Base-by-base conservation (phyloP, 139 green algal genomes). In the Zygnema cylindricum region DNA sequence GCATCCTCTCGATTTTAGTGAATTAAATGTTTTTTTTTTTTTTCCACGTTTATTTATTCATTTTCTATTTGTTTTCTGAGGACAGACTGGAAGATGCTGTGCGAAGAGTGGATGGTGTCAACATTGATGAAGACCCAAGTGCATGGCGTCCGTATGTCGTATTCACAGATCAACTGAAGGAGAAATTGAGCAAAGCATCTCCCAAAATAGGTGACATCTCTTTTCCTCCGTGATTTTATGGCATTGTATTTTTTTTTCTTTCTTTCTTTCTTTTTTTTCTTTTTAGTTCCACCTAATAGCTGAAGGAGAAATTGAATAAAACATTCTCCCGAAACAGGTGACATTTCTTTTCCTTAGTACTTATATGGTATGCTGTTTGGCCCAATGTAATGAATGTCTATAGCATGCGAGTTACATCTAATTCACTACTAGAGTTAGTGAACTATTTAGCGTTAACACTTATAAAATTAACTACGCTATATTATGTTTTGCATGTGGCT, bases 81-180 rank as follows among this genome's bases (percentile, higher is more conserved):
- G 11, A 40, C 81, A 86, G 81, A 35, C 55, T 89, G 73, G 84
- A 42, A 39, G n/a, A 85, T 36, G 84, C 32, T 22, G 30, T 76
- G 73, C 84, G 23, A n/a, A 88, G 63, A 39, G 84, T 54, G 75
- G 84, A 43, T 23, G 23, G 16, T 76, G 22, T 89, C 23, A 39
- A 89, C n/a, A 89, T 35, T 35, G 42, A 89, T 2, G 84, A 89
- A 55, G 21, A 89, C 23, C 84, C 84, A 32, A 42, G 73, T 42
- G 73, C 84, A 30, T 89, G 84, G 84, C 71, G 84, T 2, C 84
- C 84, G 1, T 89, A 69, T 76, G 38, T 36, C 7, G 85, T 41
- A 38, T 89, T 89, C 84, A 2, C 3, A 11, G 40, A 57, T 35
- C 7, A 76, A 35, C 3, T 84, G 77, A 35, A 11, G 3, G 77